Conservation (phyloP, 2,329 filamentous ascomycete genomes). For the Tolypocladium album region DNA sequence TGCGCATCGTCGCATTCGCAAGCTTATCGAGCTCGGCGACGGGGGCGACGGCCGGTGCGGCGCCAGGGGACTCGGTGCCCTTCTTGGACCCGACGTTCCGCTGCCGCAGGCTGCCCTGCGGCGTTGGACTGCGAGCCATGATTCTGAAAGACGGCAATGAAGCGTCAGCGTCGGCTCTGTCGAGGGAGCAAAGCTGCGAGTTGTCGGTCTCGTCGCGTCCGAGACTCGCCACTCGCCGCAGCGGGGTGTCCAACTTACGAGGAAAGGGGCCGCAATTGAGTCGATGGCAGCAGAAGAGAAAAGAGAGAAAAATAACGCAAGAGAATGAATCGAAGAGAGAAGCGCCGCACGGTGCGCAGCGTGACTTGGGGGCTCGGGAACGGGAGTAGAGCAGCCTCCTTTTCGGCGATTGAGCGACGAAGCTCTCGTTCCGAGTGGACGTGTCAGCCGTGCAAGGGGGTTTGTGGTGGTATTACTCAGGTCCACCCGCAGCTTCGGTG, state of each 20-base stretch:
- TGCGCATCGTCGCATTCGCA: conserved; percentile 24
- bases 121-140: conserved; percentile 38
- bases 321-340: background rate
- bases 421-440: background rate
- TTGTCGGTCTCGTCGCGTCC: background rate
- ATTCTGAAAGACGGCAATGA: conserved; percentile 11
- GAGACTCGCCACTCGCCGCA: background rate
- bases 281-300: background rate
- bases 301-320: background rate
- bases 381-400: conserved; percentile 1
- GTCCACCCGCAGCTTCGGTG: background rate
- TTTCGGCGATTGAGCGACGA: conserved; percentile 1
- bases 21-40: conserved; percentile 42
- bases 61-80: conserved; percentile 22
- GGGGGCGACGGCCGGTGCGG: conserved; percentile 15
- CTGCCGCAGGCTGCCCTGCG: conserved; percentile 50
- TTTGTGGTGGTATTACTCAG: background rate
- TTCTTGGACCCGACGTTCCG: conserved; percentile 44
- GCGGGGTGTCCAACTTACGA: background rate
- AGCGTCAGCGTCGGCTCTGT: conserved; percentile 7
- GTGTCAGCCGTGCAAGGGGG: background rate
- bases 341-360: background rate
- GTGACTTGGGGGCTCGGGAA: background rate
- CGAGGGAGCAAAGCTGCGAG: background rate
- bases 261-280: background rate